Conservation (phyloP, 2,329 filamentous ascomycete genomes). For the Xylariales sp. region DNA sequence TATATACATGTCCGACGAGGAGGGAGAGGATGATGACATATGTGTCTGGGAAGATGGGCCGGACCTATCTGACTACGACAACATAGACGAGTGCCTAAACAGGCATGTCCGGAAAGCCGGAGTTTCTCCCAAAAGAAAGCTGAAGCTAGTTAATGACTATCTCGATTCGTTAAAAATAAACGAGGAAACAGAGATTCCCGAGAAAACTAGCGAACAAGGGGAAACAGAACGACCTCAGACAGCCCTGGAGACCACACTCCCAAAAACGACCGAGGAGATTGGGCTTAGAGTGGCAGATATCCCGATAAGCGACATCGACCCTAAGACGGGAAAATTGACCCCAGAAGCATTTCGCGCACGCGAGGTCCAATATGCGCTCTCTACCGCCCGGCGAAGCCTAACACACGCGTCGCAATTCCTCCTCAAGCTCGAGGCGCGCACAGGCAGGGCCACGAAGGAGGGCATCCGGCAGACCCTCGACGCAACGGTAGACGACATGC, state of each 20-base stretch:
- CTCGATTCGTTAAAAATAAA: background rate
- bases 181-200: background rate
- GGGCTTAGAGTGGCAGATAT: background rate
- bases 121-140: background rate
- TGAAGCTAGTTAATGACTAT: background rate
- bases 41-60: constrained; percentile 39
- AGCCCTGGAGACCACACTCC: background rate
- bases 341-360: constrained; percentile 33
- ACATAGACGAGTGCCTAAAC: constrained; percentile 29
- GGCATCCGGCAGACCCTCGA: constrained; percentile 47
- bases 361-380: constrained; percentile 38
- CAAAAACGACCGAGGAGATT: background rate
- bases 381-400: constrained; percentile 40
- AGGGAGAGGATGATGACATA: constrained; percentile 42
- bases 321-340: constrained; percentile 17
- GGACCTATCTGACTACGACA: constrained; percentile 31
- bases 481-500: constrained; percentile 40
- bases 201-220: background rate
- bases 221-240: background rate
- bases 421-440: constrained; percentile 48
- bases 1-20: constrained; percentile 37
- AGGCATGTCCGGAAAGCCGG: constrained; percentile 6
- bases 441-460: constrained; percentile 46
- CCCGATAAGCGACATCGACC: background rate
- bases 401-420: constrained; percentile 46